Evolutionary conservation across 129 eudicot species (phyloP).

Genomic region (Saussurea involucrata): DNA sequence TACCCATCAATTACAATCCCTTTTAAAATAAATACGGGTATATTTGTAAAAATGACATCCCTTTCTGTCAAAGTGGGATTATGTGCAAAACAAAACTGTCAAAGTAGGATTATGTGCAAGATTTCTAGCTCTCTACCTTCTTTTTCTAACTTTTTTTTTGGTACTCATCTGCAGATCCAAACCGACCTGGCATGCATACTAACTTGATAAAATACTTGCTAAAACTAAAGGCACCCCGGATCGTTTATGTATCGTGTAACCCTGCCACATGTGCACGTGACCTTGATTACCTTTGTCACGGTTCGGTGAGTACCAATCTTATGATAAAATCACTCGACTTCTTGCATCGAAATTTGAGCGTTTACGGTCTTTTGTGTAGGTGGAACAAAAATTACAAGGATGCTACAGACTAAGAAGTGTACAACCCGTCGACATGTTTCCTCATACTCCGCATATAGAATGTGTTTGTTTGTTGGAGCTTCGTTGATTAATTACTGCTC

Average conservation of each 20-base stretch:
- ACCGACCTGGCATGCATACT: conserved; percentile 96
- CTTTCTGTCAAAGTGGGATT: not conserved
- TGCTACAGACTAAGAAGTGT: conserved; percentile 69
- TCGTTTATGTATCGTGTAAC: conserved; percentile 90
- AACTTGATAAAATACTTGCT: conserved; percentile 75
- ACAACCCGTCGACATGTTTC: conserved; percentile 98
- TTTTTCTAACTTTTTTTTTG: not conserved
- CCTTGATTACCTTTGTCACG: conserved; percentile 96
- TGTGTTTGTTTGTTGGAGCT: conserved; percentile 85
- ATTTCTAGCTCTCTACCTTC: not conserved
- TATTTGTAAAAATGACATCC: not conserved
- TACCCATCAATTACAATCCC: not conserved
- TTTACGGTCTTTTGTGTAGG: conserved; percentile 36
- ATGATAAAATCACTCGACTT: not conserved
- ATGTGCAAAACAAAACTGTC: not conserved
- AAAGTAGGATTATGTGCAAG: not conserved
- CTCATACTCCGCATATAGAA: conserved; percentile 95
- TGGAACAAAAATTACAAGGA: conserved; percentile 61
- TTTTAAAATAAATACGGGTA: not conserved
- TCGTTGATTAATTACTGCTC: conserved; percentile 15
- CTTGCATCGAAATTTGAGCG: conserved; percentile 3
- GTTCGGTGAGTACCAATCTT: conserved; percentile 49
- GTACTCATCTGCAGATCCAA: conserved; percentile 63
- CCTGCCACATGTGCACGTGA: conserved; percentile 99
- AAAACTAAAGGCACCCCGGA: conserved; percentile 60